Conservation (phyloP, 1,284 basidiomycete genomes). For the Gomphus bonarii region DNA sequence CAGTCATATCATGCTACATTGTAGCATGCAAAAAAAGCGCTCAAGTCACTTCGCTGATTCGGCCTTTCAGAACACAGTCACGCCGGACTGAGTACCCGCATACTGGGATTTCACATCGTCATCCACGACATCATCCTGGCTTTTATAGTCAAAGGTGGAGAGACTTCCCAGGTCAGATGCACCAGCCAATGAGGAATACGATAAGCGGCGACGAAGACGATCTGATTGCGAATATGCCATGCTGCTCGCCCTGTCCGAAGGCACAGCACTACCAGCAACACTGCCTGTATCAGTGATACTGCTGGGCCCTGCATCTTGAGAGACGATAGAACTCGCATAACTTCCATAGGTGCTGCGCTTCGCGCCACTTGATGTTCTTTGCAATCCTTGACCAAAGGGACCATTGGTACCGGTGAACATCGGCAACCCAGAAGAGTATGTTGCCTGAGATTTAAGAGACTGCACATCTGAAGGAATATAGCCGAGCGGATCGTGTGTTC, state of each 20-base stretch:
- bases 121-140: constrained; percentile 67
- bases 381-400: constrained; percentile 55
- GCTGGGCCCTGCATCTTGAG: constrained; percentile 69
- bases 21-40: not conserved
- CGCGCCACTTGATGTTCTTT: constrained; percentile 45
- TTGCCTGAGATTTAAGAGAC: constrained; percentile 88
- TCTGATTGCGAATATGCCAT: constrained; percentile 80
- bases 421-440: constrained; percentile 83
- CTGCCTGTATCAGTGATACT: constrained; percentile 47
- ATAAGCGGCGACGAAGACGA: constrained; percentile 52
- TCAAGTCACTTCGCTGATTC: not conserved
- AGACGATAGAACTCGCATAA: constrained; percentile 86
- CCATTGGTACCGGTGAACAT: constrained; percentile 60
- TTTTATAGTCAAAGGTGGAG: constrained; percentile 78
- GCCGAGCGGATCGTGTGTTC: constrained; percentile 87
- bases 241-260: constrained; percentile 36
- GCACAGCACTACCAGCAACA: constrained; percentile 41
- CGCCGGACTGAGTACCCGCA: constrained; percentile 67
- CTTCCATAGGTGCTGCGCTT: constrained; percentile 73
- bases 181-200: constrained; percentile 68
- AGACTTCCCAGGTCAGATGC: constrained; percentile 69
- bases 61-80: constrained; percentile 63
- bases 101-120: constrained; percentile 83
- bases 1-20: not conserved
- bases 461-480: constrained; percentile 95